These are phyloP conservation scores for Solanum bulbocastanum DNA, from an alignment of 257 asterid genomes.

Conservation along the genomic window DNA sequence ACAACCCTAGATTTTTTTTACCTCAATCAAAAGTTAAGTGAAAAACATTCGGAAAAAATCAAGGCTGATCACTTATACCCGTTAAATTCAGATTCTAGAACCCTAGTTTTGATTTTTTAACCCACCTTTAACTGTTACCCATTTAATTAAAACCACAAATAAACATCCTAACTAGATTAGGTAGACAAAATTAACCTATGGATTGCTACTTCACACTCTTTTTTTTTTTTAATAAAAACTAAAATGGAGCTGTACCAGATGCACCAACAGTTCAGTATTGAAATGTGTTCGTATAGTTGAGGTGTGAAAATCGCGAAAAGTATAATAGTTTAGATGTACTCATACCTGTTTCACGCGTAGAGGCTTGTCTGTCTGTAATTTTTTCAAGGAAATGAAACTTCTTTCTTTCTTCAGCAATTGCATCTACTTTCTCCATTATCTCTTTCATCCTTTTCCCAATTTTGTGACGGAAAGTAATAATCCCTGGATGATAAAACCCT, in stretches of 20 bases:
- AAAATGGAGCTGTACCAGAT: background rate
- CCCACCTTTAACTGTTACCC: background rate
- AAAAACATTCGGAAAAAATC: background rate
- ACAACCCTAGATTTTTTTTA: background rate
- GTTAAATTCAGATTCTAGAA: background rate
- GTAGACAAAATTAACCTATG: background rate
- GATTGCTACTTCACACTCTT: background rate
- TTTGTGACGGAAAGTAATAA: background rate
- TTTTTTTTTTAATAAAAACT: background rate
- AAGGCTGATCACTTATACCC: background rate
- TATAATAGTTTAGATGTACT: background rate
- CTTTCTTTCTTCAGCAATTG: slow-evolving; percentile 1
- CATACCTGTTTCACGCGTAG: background rate
- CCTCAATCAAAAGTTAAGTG: background rate
- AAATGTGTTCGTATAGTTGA: background rate
- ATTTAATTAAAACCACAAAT: background rate
- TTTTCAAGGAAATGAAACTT: slow-evolving; percentile 8
- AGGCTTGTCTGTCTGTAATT: background rate
- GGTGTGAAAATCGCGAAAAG: background rate
- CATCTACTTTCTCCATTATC: background rate
- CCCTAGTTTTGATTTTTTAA: background rate
- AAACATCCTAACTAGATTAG: background rate
- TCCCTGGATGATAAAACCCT: background rate
- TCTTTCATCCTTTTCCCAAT: background rate
- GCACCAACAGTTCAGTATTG: background rate